Evolutionary conservation across 2,329 filamentous ascomycete genomes (phyloP).

Genomic region (Aspergillus uvarum): DNA sequence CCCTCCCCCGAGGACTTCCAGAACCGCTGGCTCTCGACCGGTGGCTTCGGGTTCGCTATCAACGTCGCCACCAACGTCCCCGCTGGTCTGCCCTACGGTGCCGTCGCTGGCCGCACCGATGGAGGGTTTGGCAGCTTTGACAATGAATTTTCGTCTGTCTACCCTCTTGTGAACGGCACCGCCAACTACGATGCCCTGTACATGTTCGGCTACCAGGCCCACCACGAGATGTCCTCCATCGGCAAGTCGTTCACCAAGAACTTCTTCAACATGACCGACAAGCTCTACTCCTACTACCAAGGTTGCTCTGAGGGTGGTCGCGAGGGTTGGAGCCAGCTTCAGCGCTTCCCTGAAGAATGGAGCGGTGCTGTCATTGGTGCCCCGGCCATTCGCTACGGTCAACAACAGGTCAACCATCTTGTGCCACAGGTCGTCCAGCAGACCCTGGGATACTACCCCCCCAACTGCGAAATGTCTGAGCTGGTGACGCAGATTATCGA

Average conservation of each 20-base stretch:
- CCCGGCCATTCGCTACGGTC: conserved; percentile 48
- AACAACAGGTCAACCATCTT: conserved; percentile 48
- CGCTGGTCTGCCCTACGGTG: conserved; percentile 7
- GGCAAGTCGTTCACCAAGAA: conserved; percentile 47
- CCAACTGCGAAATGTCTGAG: conserved; percentile 34
- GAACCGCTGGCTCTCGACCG: conserved; percentile 49
- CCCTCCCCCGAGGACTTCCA: conserved; percentile 46
- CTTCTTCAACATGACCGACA: conserved; percentile 39
- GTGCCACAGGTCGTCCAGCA: conserved; percentile 41
- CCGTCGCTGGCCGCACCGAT: conserved; percentile 3
- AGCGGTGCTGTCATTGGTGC: conserved; percentile 50
- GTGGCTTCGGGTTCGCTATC: conserved; percentile 50
- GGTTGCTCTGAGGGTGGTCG: conserved; percentile 57
- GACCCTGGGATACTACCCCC: conserved; percentile 45
- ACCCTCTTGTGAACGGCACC: conserved; percentile 1
- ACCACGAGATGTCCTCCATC: conserved; percentile 52
- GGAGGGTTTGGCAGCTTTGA: conserved; percentile 7
- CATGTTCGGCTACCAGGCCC: conserved; percentile 44
- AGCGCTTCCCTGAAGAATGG: conserved; percentile 50
- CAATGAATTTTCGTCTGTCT: conserved; percentile 2
- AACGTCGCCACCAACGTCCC: conserved; percentile 24
- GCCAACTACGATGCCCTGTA: conserved; percentile 4
- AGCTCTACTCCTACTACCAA: conserved; percentile 51
- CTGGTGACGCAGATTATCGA: conserved; percentile 54
- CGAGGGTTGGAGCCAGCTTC: conserved; percentile 53